Evolutionary conservation across 1,284 basidiomycete genomes (phyloP).

Genomic region (Trametes pubescens): DNA sequence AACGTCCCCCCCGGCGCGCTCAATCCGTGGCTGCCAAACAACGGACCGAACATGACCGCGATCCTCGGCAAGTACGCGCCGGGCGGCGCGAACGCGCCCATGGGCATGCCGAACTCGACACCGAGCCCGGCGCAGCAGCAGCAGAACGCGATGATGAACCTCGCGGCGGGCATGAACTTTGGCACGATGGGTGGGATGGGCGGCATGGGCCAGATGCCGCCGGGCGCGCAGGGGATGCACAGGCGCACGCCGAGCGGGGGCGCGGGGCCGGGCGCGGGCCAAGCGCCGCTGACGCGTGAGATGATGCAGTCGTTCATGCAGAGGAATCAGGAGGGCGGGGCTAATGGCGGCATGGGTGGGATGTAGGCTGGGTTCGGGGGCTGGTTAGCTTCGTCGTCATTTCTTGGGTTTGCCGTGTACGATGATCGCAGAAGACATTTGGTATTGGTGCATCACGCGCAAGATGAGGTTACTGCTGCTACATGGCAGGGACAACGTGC

Average conservation of each 20-base stretch:
- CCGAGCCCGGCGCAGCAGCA: conserved; percentile 15
- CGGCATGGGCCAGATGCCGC: conserved; percentile 26
- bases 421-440: background rate
- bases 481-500: too few relatives aligned
- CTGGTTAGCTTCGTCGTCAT: background rate
- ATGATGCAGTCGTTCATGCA: conserved; percentile 73
- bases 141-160: conserved; percentile 5
- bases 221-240: conserved; percentile 32
- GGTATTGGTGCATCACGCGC: too few relatives aligned
- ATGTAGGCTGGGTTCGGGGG: conserved; percentile 8
- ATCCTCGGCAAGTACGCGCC: conserved; percentile 21
- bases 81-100: conserved; percentile 7
- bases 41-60: conserved; percentile 22
- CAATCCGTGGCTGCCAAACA: conserved; percentile 28
- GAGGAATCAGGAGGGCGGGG: conserved; percentile 45
- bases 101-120: conserved; percentile 11
- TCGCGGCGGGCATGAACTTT: conserved; percentile 22
- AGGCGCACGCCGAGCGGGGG: conserved; percentile 40
- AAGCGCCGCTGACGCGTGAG: conserved; percentile 50
- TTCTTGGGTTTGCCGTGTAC: conserved; percentile 1
- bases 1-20: conserved; percentile 18
- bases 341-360: conserved; percentile 27
- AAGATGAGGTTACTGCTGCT: too few relatives aligned
- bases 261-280: conserved; percentile 1
- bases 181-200: conserved; percentile 7